Evolutionary conservation across 2,329 filamentous ascomycete species (phyloP), one percentile per base, ranked within the genome.

Genomic region (Aotearoamyces nothofagi): DNA sequence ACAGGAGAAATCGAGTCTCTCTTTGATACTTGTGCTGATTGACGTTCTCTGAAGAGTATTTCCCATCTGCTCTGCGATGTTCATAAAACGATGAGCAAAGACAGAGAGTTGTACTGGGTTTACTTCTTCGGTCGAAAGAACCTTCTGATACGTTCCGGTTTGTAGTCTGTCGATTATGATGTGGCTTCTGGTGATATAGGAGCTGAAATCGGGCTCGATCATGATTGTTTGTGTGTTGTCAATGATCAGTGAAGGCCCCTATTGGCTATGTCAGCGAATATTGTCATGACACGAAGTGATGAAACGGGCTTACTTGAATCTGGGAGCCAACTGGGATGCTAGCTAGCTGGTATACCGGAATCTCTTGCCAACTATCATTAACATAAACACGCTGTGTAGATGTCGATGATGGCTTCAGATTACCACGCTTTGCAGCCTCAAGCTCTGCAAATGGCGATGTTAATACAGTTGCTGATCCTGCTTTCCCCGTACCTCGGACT

Each of bases 41-140:
- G 72, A 77, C 0, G 77, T 82, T 56, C 82, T 83, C 44, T 82
- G 77, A n/a, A 83, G 52, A 5, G 75, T 72, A 26, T 73, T 60
- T 1, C 78, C 78, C 78, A 84, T 84, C 46, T 83, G 78, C 51
- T 84, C 78, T 2, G 78, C 78, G 41, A 84, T 81, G 9, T 74
- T 72, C 78, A 83, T 84, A 52, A 84, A 84, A 7, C 78, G 65
- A 45, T 83, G 76, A 1, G 73, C 74, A 39, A 84, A 83, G 34
- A 84, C 77, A 42, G 69, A 76, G 3, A 84, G 60, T 53, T 79
- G 61, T 39, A 83, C 78, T 0, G 78, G 78, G 44, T 83, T 75
- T 1, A 79, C 70, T 33, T 69, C 63, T 16, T 30, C 14, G 12
- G 14, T 60, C 30, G 9, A n/a, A n/a, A 26, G 11, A n/a, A n/a